phyloP scores from a whole-genome alignment of 306 rosid species.

The Ormosia emarginata region DNA sequence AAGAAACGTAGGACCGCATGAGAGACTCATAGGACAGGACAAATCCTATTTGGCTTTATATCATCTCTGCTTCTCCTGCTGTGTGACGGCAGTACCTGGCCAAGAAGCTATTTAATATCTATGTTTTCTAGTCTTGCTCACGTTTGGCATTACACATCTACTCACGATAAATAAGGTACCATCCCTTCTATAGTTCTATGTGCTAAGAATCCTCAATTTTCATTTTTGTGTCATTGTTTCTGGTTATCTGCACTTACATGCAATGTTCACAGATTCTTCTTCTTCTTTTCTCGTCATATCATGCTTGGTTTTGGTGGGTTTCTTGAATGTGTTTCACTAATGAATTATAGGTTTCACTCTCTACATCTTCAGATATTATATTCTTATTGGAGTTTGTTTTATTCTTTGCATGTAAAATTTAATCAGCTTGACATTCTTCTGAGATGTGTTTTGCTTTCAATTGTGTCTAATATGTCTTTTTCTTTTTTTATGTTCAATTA shows the following conservation, averaged over 20 bases:
- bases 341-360: not conserved
- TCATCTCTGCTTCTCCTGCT: not conserved
- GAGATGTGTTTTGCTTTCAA: not conserved
- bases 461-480: not conserved
- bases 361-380: too few relatives aligned
- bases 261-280: too few relatives aligned
- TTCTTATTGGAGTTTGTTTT: too few relatives aligned
- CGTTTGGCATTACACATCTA: not conserved
- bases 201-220: not conserved
- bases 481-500: not conserved
- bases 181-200: not conserved
- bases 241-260: too few relatives aligned
- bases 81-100: not conserved
- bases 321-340: not conserved
- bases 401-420: too few relatives aligned
- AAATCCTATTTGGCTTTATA: not conserved
- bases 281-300: too few relatives aligned
- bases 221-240: not conserved
- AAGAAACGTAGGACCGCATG: too few relatives aligned
- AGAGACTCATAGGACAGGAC: not conserved
- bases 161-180: not conserved
- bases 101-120: not conserved
- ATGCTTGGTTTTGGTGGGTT: too few relatives aligned
- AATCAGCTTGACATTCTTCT: too few relatives aligned
- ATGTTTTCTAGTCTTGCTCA: not conserved